Evolutionary conservation across 495 filamentous ascomycete species (phyloP), one percentile per base, ranked within the genome.

Genomic region (Cryomyces antarcticus): DNA sequence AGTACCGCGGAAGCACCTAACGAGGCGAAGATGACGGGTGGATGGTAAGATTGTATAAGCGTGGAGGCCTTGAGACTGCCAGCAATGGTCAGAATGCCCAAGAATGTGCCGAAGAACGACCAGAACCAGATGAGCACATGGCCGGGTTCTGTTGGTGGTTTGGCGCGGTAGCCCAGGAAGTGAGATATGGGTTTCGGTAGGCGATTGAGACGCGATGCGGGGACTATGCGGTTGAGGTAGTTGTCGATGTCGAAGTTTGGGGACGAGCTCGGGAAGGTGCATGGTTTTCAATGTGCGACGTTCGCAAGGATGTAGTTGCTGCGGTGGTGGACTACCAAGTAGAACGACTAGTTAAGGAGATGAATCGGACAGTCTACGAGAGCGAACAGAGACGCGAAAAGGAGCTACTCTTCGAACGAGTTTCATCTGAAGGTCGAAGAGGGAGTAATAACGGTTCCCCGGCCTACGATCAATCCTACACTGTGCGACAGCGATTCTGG

Each of bases 1-100:
- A 62, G 49, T 4, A 62, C 46, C 6, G 59, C 59, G 29, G 54
- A 49, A 4, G 59, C 59, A 31, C 59, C 59, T 49, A 55, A 57
- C 37, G 34, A 41, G 4, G 52, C 52, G 11, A 44, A 11, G 34
- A 44, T 28, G 13, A 44, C 9, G 9, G 42, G 42, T 28, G 36
- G 31, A 29, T 24, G 10, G 35, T 37, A 24, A 37, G 24, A 17
- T 29, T 44, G 42, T 7, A 57, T 47, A 0, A 17, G 35, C 6
- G 41, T 41, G 24, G 41, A 48, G 28, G 48, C 43, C 29, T 48
- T 55, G 43, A 49, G 57, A 10, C 54, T 45, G 7, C 39, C 57
- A 5, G 47, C 55, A 1, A 58, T 43, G 7, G 55, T 36, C 17
- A 43, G 47, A 1, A 62, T 42, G 31, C 57, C 57, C 28, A 38